Evolutionary conservation across 2,329 filamentous ascomycete species (phyloP), one percentile per base, ranked within the genome.

Genomic region (Bertia moriformis): DNA sequence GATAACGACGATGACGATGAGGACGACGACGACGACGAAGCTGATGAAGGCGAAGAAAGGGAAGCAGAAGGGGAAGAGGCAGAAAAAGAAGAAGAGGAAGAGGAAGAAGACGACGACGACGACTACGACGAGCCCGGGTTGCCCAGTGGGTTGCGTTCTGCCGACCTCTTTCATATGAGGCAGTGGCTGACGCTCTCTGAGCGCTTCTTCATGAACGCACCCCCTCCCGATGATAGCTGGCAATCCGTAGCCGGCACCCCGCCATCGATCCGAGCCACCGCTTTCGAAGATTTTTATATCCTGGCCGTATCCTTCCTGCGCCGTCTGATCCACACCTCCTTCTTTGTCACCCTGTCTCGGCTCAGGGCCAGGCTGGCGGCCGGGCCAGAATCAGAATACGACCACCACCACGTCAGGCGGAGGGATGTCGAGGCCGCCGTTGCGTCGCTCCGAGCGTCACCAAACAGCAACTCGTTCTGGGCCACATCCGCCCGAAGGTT

Each of bases 191-290:
- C 59, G 4, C 62, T 91, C 3, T 78, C 82, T 0, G 64, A 71
- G 36, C 62, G 64, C 1, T 48, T 88, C 1, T 91, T 89, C 52
- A 89, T 93, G 84, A 89, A 88, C 43, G 67, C 68, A 12, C 54
- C 62, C 2, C 61, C 70, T 32, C 59, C 65, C 12, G 71, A 75
- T 40, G 67, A 73, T 40, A 87, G 84, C 51, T 93, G 83, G 84
- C 63, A 61, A 22, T 65, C 62, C 29, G 48, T 83, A 4, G 66
- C 69, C 15, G 66, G 69, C n/a, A 66, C 72, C 41, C 63, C 63
- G 3, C 87, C 87, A 0, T 74, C 80, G 0, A 72, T 94, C 17
- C 77, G 81, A 46, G 71, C 77, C 4, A 87, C 83, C 2, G 77
- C 83, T 0, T 67, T 93, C n/a, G 67, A 73, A 4, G 84, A 91